Evolutionary conservation across 306 rosid species (phyloP), one percentile per base, ranked within the genome.

Genomic region (Hylodesmum podocarpum): DNA sequence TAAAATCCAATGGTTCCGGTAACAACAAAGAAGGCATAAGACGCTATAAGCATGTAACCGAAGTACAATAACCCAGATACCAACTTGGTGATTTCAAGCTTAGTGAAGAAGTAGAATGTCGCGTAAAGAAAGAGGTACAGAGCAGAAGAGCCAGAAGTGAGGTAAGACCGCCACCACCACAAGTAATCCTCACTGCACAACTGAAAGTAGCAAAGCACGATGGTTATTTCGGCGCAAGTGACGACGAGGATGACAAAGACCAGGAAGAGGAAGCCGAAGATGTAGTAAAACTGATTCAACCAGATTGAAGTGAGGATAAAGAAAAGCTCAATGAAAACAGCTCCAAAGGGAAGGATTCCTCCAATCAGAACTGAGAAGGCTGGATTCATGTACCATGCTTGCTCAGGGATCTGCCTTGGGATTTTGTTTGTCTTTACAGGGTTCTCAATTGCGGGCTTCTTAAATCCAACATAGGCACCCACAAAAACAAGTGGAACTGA

Each of bases 91-190:
- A 95, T 95, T 77, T 95, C 98, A 40, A 95, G 98, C 92, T 95
- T 95, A 24, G 98, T 90, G 91, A 92, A 95, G 93, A 95, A 95
- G 91, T 95, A 95, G 90, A 94, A 92, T 24, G 97, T 81, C 3
- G 98, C 97, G 66, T 95, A 95, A 39, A 95, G 92, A 86, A 95
- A 95, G 66, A 95, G 96, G 85, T 95, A 95, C 6, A 95, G 76
- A 4, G 98, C 97, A 0, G 97, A 95, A 16, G 97, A 95, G 49
- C 97, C 98, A 7, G 98, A 86, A 5, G 97, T 92, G 41, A 95
- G 95, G 86, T 95, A 95, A 1, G 98, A 92, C 31, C 98, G 86
- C 98, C 98, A 92, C 98, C 98, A 92, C 98, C 97, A 95, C 46
- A 88, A 76, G 81, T 95, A 95, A 81, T 95, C 98, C 88, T 92